These are phyloP conservation scores for Cryoendolithus antarcticus DNA, from an alignment of 2,329 filamentous ascomycete species.

Conservation along the genomic window DNA sequence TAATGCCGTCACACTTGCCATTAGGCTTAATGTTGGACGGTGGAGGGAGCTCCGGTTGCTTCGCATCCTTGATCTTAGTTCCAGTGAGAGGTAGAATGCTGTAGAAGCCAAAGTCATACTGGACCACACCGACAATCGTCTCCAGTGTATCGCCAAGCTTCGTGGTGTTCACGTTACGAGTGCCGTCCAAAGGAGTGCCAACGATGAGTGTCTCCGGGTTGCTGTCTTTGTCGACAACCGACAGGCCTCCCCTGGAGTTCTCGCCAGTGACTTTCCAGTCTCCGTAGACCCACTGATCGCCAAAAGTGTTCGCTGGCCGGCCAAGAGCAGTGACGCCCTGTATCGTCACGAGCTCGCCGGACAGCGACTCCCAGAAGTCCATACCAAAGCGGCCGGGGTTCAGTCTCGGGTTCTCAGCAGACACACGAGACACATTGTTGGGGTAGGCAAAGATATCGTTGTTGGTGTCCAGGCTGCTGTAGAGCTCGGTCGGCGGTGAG, in stretches of 20 bases:
- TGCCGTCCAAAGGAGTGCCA: constrained; percentile 52
- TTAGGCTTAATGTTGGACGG: constrained; percentile 42
- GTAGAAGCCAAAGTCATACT: constrained; percentile 57
- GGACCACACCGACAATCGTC: constrained; percentile 57
- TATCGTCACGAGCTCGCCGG: constrained; percentile 55
- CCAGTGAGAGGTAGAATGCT: constrained; percentile 52
- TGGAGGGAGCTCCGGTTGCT: constrained; percentile 35
- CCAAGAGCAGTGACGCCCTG: constrained; percentile 16
- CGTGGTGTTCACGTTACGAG: constrained; percentile 44
- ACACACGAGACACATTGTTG: constrained; percentile 48
- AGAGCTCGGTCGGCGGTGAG: constrained; percentile 49
- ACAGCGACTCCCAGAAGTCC: constrained; percentile 62
- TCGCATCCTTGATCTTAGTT: constrained; percentile 31
- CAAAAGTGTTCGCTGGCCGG: constrained; percentile 42
- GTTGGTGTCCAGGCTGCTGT: constrained; percentile 45
- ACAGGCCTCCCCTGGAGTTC: constrained; percentile 53
- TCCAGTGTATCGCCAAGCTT: constrained; percentile 53
- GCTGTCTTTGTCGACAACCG: constrained; percentile 49
- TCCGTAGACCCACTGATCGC: constrained; percentile 34
- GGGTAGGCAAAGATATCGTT: constrained; percentile 54
- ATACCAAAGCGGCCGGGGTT: constrained; percentile 51
- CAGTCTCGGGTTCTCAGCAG: constrained; percentile 47
- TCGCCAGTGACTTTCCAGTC: constrained; percentile 50
- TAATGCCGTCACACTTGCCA: constrained; percentile 48
- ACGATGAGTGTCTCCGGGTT: constrained; percentile 60